These are phyloP conservation scores for Hanseniaspora jakobsenii DNA, from an alignment of 805 yeast genomes.

Conservation along the genomic window DNA sequence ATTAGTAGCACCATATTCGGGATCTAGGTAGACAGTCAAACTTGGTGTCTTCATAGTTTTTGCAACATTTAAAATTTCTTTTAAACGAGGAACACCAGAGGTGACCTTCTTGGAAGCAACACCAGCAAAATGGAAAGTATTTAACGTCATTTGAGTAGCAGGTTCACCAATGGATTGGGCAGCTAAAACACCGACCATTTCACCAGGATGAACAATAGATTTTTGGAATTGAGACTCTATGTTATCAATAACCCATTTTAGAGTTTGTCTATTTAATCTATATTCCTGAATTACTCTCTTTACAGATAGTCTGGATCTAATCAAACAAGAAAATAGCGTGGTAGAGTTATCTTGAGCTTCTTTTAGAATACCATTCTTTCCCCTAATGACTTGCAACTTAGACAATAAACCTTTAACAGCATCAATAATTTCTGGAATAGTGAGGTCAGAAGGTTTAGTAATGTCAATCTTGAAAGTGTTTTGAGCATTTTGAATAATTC, in stretches of 20 bases:
- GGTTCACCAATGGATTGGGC: conserved; percentile 98
- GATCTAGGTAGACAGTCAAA: conserved; percentile 78
- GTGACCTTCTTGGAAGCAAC: conserved; percentile 93
- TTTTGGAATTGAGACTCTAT: conserved; percentile 86
- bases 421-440: conserved; percentile 64
- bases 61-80: conserved; percentile 96
- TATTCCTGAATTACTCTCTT: conserved; percentile 88
- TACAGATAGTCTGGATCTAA: conserved; percentile 82
- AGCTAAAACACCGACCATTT: conserved; percentile 95
- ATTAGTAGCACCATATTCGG: conserved; percentile 72
- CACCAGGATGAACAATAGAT: conserved; percentile 91
- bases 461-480: conserved; percentile 92
- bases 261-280: conserved; percentile 69
- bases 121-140: conserved; percentile 97
- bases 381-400: conserved; percentile 68
- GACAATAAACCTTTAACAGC: conserved; percentile 60
- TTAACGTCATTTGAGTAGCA: conserved; percentile 94
- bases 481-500: conserved; percentile 93
- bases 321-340: conserved; percentile 73
- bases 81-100: conserved; percentile 93
- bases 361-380: conserved; percentile 53
- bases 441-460: conserved; percentile 78
- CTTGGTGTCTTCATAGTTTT: conserved; percentile 99
- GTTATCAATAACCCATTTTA: conserved; percentile 93
- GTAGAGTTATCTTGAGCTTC: conserved; percentile 94